Evolutionary conservation across 305 asterid species (phyloP).

Genomic region (Solanum hybrid): DNA sequence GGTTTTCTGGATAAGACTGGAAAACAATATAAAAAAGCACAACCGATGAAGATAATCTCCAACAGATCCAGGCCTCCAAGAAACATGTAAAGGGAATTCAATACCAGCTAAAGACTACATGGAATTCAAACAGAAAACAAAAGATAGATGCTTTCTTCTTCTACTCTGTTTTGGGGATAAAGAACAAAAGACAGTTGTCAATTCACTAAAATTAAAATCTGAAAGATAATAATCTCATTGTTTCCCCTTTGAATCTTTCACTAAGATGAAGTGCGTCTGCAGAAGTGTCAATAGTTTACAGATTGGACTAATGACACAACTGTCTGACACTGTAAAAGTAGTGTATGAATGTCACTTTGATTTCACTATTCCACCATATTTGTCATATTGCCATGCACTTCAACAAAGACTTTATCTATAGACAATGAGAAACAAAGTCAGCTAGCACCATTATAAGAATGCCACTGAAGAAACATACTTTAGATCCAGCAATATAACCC

Average conservation of each 20-base stretch:
- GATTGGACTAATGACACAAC: neutral
- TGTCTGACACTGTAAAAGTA: neutral
- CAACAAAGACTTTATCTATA: neutral
- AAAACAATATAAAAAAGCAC: neutral
- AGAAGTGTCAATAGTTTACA: neutral
- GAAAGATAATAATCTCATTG: neutral
- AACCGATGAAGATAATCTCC: neutral
- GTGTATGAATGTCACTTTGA: neutral
- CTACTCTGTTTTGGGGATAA: neutral
- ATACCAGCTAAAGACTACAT: neutral
- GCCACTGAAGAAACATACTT: conserved; percentile 35
- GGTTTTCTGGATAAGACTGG: neutral
- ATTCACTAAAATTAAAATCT: neutral
- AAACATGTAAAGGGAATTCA: neutral
- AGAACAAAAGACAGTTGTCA: neutral
- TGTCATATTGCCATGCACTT: neutral
- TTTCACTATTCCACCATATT: neutral
- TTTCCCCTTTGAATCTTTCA: neutral
- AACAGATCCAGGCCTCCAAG: neutral
- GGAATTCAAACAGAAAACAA: neutral
- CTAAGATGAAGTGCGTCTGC: neutral
- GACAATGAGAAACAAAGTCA: neutral
- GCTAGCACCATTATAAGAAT: neutral
- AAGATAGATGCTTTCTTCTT: neutral
- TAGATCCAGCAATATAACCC: conserved; percentile 96